Base-by-base conservation (phyloP, 2,329 filamentous ascomycete genomes). In the Dactylellina leptospora region DNA sequence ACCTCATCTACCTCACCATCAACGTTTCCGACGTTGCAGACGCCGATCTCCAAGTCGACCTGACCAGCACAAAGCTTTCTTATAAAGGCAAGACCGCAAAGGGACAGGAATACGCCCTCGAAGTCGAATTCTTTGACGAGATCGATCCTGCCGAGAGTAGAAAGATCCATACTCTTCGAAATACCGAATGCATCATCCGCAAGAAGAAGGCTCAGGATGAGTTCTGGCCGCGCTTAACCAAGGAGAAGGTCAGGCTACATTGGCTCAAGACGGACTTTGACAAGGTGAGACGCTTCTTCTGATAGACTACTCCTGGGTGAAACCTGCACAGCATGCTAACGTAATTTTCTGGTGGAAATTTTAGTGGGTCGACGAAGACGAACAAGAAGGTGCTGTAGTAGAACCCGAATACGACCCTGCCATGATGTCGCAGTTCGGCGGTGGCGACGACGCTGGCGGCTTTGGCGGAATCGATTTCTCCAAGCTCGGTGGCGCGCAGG, bases 231-330 rank as follows among this genome's bases (percentile, higher is more conserved):
- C 88, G 95, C 75, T 86, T 99, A 78, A 85, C 97, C 80, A 97
- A 97, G 88, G 91, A 93, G 73, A 81, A 84, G 76, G 89, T 91
- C 85, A 96, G 92, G 85, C 83, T 91, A 61, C 95, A 97, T 83
- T 99, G 92, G 87, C 83, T 99, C 79, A 96, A 96, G 89, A 97
- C 95, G 75, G 90, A 99, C 83, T 99, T 99, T 78, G 93, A 97
- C 84, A 97, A 96, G 90, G 87, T 89, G 80, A 72, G 84, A 77
- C 23, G 13, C 61, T n/a, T 11, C 16, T 38, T 38, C 16, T n/a
- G 16, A 40, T 40, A 40, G 36, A 40, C 18, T 1, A n/a, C 1
- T 40, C 10, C 13, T 40, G 6, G 36, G 11, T n/a, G 36, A 5
- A 11, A 40, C 38, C 30, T 22, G 11, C 2, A 4, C 11, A 64